These are phyloP conservation scores for Enteropsectra breve DNA, from an alignment of 371 early-diverging fungal species.

Conservation along the genomic window DNA sequence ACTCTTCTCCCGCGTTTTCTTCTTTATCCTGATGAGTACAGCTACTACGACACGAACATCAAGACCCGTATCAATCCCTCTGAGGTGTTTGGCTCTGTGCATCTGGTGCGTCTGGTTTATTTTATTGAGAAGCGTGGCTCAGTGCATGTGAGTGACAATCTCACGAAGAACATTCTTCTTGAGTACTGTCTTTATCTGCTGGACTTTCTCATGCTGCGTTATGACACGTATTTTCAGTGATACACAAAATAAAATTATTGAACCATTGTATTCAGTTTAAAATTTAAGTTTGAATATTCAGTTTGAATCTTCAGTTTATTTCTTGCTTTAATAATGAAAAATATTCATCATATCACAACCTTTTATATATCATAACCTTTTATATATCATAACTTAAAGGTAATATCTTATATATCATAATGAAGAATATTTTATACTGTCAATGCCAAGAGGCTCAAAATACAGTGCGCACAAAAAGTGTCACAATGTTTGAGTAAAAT, in stretches of 20 bases:
- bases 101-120: slow-evolving; percentile 14
- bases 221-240: slow-evolving; percentile 9
- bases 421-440: too few relatives aligned
- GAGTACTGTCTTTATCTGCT: slow-evolving; percentile 14
- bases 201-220: slow-evolving; percentile 14
- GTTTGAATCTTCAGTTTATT: too few relatives aligned
- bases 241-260: background rate
- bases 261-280: too few relatives aligned
- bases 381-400: too few relatives aligned
- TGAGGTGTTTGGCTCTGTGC: slow-evolving; percentile 6
- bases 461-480: too few relatives aligned
- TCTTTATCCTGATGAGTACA: slow-evolving; percentile 3
- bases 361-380: too few relatives aligned
- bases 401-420: too few relatives aligned
- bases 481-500: too few relatives aligned
- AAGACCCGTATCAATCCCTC: background rate
- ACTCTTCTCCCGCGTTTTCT: background rate
- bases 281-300: too few relatives aligned
- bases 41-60: background rate
- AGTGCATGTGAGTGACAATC: background rate
- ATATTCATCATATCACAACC: too few relatives aligned
- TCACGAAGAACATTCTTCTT: background rate
- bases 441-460: too few relatives aligned
- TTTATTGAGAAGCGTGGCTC: slow-evolving; percentile 4
- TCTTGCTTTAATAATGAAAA: too few relatives aligned